Percentiles rank a stretch among this genome's conserved stretches.
Evolutionary conservation across 306 rosid genomes (phyloP).

Genomic region (Rubus idaeus): DNA sequence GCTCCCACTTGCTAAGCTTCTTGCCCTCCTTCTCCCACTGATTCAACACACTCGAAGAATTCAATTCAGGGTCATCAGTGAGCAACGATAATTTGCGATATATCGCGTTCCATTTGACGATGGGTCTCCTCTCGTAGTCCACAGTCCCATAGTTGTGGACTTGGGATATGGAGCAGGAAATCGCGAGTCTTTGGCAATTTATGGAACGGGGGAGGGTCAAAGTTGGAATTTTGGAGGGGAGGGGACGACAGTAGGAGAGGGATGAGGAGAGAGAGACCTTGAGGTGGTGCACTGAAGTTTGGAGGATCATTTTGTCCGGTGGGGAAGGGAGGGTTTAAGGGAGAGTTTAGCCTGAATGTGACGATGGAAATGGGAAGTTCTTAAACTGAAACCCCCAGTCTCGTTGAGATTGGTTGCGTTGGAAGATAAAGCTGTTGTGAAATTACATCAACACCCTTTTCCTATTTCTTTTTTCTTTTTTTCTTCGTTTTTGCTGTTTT

Average conservation of each 20-base stretch:
- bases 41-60: conserved; percentile 60
- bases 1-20: conserved; percentile 73
- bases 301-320: conserved; percentile 44
- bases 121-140: conserved; percentile 67
- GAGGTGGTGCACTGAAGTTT: conserved; percentile 49
- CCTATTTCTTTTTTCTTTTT: too few relatives aligned
- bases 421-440: conserved; percentile 22
- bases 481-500: too few relatives aligned
- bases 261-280: conserved; percentile 55
- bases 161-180: conserved; percentile 57
- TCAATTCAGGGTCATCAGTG: conserved; percentile 53
- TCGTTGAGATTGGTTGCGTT: background rate
- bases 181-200: conserved; percentile 23
- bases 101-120: conserved; percentile 60
- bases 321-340: background rate
- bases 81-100: conserved; percentile 53
- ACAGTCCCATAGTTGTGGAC: conserved; percentile 66
- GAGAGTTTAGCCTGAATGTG: background rate
- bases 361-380: background rate
- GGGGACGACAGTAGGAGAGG: conserved; percentile 30
- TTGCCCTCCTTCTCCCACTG: conserved; percentile 89
- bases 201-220: conserved; percentile 17
- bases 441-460: conserved; percentile 6
- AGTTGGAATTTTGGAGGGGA: conserved; percentile 25
- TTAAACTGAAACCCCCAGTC: background rate